Evolutionary conservation across 495 filamentous ascomycete genomes (phyloP), one percentile per base, ranked within the genome.

Genomic region (Cudoniella acicularis): DNA sequence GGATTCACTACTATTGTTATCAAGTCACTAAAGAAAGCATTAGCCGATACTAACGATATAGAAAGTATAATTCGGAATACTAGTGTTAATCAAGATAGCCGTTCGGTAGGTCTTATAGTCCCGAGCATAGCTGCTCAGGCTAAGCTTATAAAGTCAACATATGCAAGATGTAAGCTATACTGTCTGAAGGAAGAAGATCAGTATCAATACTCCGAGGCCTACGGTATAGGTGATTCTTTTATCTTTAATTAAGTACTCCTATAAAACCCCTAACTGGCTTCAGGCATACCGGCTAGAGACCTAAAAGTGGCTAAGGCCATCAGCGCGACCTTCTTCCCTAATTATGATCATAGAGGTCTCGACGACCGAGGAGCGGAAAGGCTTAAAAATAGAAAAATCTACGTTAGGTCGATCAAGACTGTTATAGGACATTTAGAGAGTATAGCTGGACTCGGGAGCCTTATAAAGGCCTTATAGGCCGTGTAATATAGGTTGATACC

Each of bases 1-100:
- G 87, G 78, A 2, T 72, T 84, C 18, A 78, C 72, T 42, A 74
- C 80, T 36, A 56, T 89, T 1, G 72, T 82, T 22, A 64, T 91
- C 24, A 91, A 90, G 69, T 73, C 72, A 4, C 72, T 89, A 3
- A 66, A 71, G 21, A 76, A 82, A 51, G 87, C 80, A 24, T 68
- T 79, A 41, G 69, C 56, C 49, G 80, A 82, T 62, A 79, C 79
- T 22, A 78, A 83, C 52, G 76, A 77, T 3, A 83, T 89, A 47
- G 73, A 83, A 48, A 81, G 80, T 23, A 74, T 90, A 24, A 83
- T 91, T 52, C 78, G 77, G 6, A 78, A 81, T 17, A 58, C 80
- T 25, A 80, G 79, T 0, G 69, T 83, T 43, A 87, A 88, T 61
- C 77, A 85, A 54, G 83, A 87, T 64, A 84, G 85, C 84, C 78